Percentiles rank a stretch among this genome's conserved stretches.
Evolutionary conservation across 805 yeast species (phyloP).

Genomic region (Zygotorulaspora danielsina): DNA sequence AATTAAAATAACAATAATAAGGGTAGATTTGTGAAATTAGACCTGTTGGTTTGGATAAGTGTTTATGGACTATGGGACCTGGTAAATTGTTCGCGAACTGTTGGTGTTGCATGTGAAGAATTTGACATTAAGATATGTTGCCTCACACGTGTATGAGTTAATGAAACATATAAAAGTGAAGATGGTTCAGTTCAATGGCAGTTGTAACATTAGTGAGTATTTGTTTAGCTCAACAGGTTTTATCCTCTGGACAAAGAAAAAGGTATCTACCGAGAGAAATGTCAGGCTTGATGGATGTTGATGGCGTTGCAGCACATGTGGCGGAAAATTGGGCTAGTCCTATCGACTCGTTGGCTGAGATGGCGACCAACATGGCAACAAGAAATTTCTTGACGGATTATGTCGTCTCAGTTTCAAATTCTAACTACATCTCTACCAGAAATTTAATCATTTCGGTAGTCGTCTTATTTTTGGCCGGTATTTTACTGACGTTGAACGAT

Average conservation of each 20-base stretch:
- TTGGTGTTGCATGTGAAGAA: too few species aligned
- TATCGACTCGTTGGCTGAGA: conserved; percentile 5
- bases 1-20: not conserved
- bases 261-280: too few species aligned
- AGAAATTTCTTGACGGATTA: conserved; percentile 6
- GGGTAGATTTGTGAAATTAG: not conserved
- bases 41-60: not conserved
- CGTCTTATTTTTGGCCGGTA: conserved; percentile 1
- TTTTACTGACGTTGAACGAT: conserved; percentile 5
- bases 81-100: too few species aligned
- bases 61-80: too few species aligned
- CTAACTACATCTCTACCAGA: conserved; percentile 5
- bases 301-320: not conserved
- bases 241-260: too few species aligned
- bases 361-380: conserved; percentile 5
- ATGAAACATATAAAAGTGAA: too few species aligned
- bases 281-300: conserved; percentile 1
- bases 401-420: conserved; percentile 5
- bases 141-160: too few species aligned
- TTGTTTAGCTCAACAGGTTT: too few species aligned
- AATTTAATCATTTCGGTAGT: not conserved
- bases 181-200: too few species aligned
- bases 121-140: too few species aligned
- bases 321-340: conserved; percentile 6
- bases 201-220: too few species aligned